Evolutionary conservation across 495 filamentous ascomycete genomes (phyloP).

Genomic region (Aspergillus mulundensis): DNA sequence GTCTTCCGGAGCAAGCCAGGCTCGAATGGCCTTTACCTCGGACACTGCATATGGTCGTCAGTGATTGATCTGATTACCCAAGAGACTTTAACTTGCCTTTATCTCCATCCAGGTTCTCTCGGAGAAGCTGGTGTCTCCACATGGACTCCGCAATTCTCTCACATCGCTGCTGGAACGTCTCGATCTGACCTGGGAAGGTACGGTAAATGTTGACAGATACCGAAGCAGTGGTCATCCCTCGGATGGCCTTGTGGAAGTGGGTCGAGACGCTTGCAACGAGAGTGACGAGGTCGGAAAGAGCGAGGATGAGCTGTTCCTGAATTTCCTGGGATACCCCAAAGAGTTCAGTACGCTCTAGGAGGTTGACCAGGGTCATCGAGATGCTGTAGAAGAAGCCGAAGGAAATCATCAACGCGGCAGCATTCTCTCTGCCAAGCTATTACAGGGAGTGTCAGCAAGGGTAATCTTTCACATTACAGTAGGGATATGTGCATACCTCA

Average conservation of each 20-base stretch:
- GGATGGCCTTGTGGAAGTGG: conserved; percentile 29
- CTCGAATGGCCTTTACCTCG: conserved; percentile 19
- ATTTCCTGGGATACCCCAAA: conserved; percentile 34
- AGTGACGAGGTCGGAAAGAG: conserved; percentile 33
- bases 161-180: conserved; percentile 29
- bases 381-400: conserved; percentile 40
- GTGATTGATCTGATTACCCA: background rate
- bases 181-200: conserved; percentile 29
- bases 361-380: conserved; percentile 30
- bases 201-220: conserved; percentile 32
- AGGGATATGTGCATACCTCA: conserved; percentile 30
- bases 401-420: conserved; percentile 28
- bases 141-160: conserved; percentile 31
- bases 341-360: conserved; percentile 34
- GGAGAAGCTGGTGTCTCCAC: conserved; percentile 34
- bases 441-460: too few relatives aligned
- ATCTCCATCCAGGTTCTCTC: conserved; percentile 21
- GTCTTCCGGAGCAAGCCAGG: conserved; percentile 23
- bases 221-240: conserved; percentile 20
- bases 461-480: too few relatives aligned
- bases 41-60: conserved; percentile 13
- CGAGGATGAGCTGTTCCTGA: conserved; percentile 35
- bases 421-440: conserved; percentile 35
- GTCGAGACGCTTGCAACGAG: conserved; percentile 32
- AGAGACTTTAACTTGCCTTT: conserved; percentile 11